Percentiles rank a stretch among this genome's conserved stretches.
phyloP scores from a whole-genome alignment of 1,139 yeast genomes.

The Candida frijolesensis region DNA sequence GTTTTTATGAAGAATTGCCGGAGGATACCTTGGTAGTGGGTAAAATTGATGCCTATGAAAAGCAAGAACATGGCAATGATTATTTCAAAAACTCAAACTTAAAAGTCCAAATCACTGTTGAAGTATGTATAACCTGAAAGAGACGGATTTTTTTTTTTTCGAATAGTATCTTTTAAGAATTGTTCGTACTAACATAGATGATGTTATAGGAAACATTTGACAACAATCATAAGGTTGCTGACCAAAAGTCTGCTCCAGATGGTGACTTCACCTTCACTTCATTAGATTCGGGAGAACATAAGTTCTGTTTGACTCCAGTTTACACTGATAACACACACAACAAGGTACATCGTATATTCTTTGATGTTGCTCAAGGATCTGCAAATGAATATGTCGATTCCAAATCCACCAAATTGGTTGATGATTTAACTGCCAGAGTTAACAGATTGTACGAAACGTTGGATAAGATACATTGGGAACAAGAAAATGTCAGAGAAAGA shows the following conservation, averaged over 20 bases:
- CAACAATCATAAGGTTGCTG: slow-evolving; percentile 46
- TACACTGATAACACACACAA: slow-evolving; percentile 38
- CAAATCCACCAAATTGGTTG: slow-evolving; percentile 47
- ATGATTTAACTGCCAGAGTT: slow-evolving; percentile 42
- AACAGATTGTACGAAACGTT: slow-evolving; percentile 45
- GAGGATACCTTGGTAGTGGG: slow-evolving; percentile 48
- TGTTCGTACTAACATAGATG: slow-evolving; percentile 18
- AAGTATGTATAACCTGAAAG: slow-evolving; percentile 23
- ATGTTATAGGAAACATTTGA: slow-evolving; percentile 49
- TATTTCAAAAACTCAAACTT: slow-evolving; percentile 35
- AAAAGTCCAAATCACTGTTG: slow-evolving; percentile 44
- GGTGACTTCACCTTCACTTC: slow-evolving; percentile 50
- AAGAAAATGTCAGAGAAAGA: slow-evolving; percentile 49
- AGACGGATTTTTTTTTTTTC: not conserved
- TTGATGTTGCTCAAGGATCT: slow-evolving; percentile 50
- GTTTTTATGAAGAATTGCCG: slow-evolving; percentile 50
- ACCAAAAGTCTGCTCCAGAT: slow-evolving; percentile 39
- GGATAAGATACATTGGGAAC: slow-evolving; percentile 48
- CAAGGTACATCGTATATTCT: slow-evolving; percentile 44
- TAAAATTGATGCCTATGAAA: slow-evolving; percentile 45
- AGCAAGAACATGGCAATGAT: slow-evolving; percentile 29
- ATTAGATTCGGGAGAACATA: slow-evolving; percentile 50
- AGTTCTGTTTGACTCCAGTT: slow-evolving; percentile 48
- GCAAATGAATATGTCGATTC: slow-evolving; percentile 52
- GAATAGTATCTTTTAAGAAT: not conserved